phyloP scores from a whole-genome alignment of 106 monocot genomes.

The Phalaenopsis equestris region DNA sequence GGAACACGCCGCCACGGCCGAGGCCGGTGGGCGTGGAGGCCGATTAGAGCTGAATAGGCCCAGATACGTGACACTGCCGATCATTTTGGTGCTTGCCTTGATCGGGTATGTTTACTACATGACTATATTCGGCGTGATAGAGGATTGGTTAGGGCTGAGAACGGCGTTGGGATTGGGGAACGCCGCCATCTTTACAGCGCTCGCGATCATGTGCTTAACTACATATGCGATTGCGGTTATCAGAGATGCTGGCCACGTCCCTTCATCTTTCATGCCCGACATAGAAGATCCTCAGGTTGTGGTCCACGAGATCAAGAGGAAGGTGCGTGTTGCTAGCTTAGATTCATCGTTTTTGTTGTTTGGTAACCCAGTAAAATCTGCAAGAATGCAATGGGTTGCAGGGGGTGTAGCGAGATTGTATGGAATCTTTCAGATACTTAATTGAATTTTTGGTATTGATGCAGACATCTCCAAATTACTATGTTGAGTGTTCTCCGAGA shows the following conservation, averaged over 20 bases:
- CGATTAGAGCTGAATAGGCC: not conserved
- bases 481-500: no score
- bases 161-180: slow-evolving; percentile 27
- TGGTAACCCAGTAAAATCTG: not conserved
- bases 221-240: slow-evolving; percentile 18
- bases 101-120: slow-evolving; percentile 30
- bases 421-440: no score
- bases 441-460: no score
- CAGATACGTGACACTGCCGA: slow-evolving; percentile 23
- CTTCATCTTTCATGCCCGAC: slow-evolving; percentile 22
- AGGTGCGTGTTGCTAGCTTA: slow-evolving; percentile 16
- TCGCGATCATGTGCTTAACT: slow-evolving; percentile 14
- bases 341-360: slow-evolving; percentile 31
- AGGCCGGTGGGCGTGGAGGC: not conserved
- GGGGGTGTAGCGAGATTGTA: no score
- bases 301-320: slow-evolving; percentile 31
- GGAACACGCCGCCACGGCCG: not conserved
- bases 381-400: no score
- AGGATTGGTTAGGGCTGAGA: slow-evolving; percentile 23
- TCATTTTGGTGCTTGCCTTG: slow-evolving; percentile 17
- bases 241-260: slow-evolving; percentile 26
- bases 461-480: no score
- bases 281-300: slow-evolving; percentile 18
- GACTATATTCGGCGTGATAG: slow-evolving; percentile 28
- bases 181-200: slow-evolving; percentile 12